These are phyloP conservation scores for Hanseniaspora occidentalis DNA, from an alignment of 805 yeast genomes.

Conservation along the genomic window DNA sequence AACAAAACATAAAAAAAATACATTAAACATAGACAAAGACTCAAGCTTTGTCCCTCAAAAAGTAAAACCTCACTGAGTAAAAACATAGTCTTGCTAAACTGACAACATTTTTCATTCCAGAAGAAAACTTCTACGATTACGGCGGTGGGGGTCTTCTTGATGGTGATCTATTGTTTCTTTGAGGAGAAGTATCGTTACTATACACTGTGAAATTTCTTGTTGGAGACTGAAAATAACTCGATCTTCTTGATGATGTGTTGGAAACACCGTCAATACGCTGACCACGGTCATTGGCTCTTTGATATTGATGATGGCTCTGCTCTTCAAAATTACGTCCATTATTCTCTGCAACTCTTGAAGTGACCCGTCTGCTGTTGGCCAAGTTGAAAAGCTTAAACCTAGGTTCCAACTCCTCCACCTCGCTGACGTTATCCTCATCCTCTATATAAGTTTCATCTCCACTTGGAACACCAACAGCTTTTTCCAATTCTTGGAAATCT, in stretches of 20 bases:
- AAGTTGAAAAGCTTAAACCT: neutral
- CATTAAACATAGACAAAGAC: too few relatives aligned
- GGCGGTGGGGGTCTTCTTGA: slow-evolving; percentile 12
- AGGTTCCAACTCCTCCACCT: slow-evolving; percentile 5
- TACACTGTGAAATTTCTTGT: neutral
- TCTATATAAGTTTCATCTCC: slow-evolving; percentile 1
- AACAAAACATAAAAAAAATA: too few relatives aligned
- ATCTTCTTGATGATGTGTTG: neutral
- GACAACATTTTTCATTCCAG: neutral
- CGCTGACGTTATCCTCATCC: slow-evolving; percentile 9
- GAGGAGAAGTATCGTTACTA: slow-evolving; percentile 3
- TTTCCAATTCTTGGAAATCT: slow-evolving; percentile 25
- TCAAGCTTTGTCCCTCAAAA: neutral
- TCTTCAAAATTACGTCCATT: neutral
- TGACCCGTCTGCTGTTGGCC: neutral
- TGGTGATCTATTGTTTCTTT: slow-evolving; percentile 6
- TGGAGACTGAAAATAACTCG: neutral
- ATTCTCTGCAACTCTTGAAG: slow-evolving; percentile 1
- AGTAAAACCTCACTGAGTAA: neutral
- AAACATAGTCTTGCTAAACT: too few relatives aligned
- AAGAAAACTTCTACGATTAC: neutral
- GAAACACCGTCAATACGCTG: neutral
- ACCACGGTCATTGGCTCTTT: neutral
- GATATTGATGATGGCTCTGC: neutral
- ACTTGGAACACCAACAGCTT: slow-evolving; percentile 21